phyloP scores from a whole-genome alignment of 1,284 basidiomycete species.

The Cystobasidium pallidum region DNA sequence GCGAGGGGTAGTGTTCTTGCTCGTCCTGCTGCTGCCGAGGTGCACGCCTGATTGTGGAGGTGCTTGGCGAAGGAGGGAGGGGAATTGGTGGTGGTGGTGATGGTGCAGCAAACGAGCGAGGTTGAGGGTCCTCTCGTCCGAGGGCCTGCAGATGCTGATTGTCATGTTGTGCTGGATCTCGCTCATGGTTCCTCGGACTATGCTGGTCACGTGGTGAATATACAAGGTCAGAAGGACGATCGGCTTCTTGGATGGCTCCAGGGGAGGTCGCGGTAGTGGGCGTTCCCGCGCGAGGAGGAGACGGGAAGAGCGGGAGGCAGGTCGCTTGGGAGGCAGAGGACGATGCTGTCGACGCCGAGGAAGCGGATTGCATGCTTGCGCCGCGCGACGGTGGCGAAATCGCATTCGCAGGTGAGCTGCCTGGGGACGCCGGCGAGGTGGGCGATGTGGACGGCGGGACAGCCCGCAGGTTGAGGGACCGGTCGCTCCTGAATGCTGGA shows the following conservation, averaged over 20 bases:
- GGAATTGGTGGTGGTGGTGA: background rate
- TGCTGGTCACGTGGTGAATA: no score
- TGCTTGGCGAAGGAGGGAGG: constrained; percentile 17
- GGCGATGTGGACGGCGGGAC: background rate
- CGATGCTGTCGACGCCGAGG: background rate
- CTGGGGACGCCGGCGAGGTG: no score
- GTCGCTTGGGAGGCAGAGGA: background rate
- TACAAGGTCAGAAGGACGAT: background rate
- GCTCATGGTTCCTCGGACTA: no score
- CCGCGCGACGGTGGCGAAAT: background rate
- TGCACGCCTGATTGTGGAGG: background rate
- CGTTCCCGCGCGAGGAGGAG: background rate
- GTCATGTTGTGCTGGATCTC: no score
- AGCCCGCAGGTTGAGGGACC: background rate
- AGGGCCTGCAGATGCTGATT: background rate
- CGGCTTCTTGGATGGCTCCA: constrained; percentile 1
- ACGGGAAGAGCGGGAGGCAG: background rate
- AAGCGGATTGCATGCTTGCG: background rate
- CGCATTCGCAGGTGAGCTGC: background rate
- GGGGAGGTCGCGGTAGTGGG: background rate
- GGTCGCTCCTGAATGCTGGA: constrained; percentile 20
- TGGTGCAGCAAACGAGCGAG: background rate
- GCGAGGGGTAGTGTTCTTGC: background rate
- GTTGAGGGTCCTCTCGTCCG: background rate
- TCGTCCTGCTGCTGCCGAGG: background rate